These are phyloP conservation scores for Penicillium sp. DNA, from an alignment of 2,329 filamentous ascomycete genomes.

Conservation along the genomic window DNA sequence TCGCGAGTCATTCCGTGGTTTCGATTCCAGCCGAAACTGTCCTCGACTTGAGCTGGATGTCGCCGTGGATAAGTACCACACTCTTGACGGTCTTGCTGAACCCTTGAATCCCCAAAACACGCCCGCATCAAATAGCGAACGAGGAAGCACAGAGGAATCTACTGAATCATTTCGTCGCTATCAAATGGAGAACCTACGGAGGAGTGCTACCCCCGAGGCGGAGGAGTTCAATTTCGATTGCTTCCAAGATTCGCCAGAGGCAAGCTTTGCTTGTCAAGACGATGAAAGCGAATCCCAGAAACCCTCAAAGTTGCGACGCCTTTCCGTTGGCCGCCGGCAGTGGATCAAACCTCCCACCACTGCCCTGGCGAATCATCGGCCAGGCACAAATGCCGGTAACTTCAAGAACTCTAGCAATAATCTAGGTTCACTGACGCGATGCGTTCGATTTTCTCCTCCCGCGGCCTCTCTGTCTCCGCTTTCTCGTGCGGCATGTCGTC, in stretches of 20 bases:
- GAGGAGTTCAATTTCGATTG: constrained; percentile 11
- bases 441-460: constrained; percentile 15
- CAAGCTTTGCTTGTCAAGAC: background rate
- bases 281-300: background rate
- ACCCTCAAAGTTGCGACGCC: constrained; percentile 2
- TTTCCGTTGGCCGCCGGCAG: background rate
- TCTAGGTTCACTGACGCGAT: background rate
- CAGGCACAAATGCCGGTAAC: background rate
- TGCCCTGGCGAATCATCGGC: background rate
- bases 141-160: constrained; percentile 1
- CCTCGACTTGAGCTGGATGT: constrained; percentile 21
- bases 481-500: background rate
- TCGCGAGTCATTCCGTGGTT: background rate
- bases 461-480: background rate
- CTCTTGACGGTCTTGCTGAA: constrained; percentile 16
- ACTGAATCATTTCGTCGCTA: background rate
- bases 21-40: background rate
- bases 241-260: constrained; percentile 11
- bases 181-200: constrained; percentile 5
- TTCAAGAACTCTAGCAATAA: background rate
- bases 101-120: constrained; percentile 19
- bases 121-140: constrained; percentile 14
- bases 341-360: background rate
- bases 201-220: constrained; percentile 3
- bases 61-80: constrained; percentile 18